Conservation (phyloP, 208 protist genomes). For the Trypanosoma cruzi region DNA sequence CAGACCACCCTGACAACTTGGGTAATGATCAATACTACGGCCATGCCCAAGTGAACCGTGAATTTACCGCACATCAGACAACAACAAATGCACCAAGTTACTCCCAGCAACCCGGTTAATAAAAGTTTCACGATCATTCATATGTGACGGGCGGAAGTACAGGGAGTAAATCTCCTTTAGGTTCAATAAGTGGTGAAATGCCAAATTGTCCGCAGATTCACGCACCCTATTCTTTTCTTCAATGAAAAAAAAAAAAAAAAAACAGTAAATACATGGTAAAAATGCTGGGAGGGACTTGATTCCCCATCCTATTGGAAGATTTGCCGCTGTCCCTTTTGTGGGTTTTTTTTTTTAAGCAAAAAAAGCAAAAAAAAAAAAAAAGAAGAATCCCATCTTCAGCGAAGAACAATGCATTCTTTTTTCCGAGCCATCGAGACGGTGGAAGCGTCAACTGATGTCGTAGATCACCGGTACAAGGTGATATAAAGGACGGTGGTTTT, state of each 20-base stretch:
- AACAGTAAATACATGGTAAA: no score
- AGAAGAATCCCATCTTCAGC: not conserved
- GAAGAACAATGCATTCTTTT: not conserved
- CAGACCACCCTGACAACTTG: not conserved
- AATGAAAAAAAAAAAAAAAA: no score
- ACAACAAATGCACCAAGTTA: constrained; percentile 4
- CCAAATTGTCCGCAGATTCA: not conserved
- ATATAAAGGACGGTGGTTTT: not conserved
- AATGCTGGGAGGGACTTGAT: no score
- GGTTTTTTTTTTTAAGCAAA: not conserved
- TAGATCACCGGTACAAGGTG: not conserved
- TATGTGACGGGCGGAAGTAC: not conserved
- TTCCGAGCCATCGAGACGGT: not conserved
- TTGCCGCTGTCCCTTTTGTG: not conserved
- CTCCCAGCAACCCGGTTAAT: not conserved
- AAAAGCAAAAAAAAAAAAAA: not conserved
- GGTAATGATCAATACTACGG: constrained; percentile 1
- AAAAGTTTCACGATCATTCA: not conserved
- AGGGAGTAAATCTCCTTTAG: not conserved
- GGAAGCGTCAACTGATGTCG: not conserved
- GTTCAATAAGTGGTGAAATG: not conserved
- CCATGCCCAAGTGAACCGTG: not conserved
- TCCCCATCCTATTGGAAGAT: not conserved
- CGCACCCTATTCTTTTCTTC: no score
- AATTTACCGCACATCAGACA: not conserved